Evolutionary conservation across 345 rosid species (phyloP), one percentile per base, ranked within the genome.

Genomic region (Excoecaria cochinchinensis): DNA sequence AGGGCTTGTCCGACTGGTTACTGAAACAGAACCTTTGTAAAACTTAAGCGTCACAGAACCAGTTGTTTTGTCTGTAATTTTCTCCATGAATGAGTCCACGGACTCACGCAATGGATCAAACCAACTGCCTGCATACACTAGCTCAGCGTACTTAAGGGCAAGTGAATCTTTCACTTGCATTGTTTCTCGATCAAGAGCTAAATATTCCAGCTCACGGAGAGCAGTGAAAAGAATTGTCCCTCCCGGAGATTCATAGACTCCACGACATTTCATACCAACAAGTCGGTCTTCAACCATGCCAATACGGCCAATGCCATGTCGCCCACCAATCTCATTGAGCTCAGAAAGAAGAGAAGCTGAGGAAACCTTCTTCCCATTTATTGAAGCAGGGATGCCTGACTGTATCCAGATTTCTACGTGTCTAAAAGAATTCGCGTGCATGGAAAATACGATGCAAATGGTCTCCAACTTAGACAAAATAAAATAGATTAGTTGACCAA

Each of bases 181-280:
- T 8, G 93, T 85, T 73, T 90, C 98, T 71, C 98, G 78, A 72
- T 95, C 99, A 7, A 95, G 89, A 7, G 97, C 91, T 38, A 95
- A 80, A 6, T 97, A 85, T 82, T 95, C 99, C 47, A 95, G 90
- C 74, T 93, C 98, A 7, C 87, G 93, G 0, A 61, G 89, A 2
- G 96, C 99, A n/a, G 82, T 67, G 71, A 85, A 95, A 9, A 95
- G 93, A 81, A 95, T 89, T 46, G 97, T 91, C 21, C 99, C 98
- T 53, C 99, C 99, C 3, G 98, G 99, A 80, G 99, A 92, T 84
- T 92, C 99, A 70, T 95, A 95, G n/a, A 92, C 96, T 38, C 99
- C 99, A 0, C 98, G 97, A 65, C 97, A 90, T 78, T 95, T 95
- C 99, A 93, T 95, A 44, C 96, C 99, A 14, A 91, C 97, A 17